Evolutionary conservation across 2,329 filamentous ascomycete genomes (phyloP), one percentile per base, ranked within the genome.

Genomic region (Aspergillus fijiensis): DNA sequence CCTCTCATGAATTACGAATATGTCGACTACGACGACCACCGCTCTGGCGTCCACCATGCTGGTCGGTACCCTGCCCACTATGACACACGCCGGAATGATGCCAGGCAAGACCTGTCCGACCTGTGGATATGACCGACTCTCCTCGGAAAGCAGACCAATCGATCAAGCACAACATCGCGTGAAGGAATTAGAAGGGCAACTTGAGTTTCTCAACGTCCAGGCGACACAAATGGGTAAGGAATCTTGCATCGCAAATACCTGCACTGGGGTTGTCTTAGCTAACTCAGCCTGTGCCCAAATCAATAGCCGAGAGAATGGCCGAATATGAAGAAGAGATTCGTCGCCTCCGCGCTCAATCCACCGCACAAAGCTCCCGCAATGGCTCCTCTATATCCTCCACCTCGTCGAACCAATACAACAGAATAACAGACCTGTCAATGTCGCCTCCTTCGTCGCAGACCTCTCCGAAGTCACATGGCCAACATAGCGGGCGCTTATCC

Each of bases 261-360:
- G 29, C 31, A 33, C 5, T 50, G 11, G 47, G 33, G 5, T n/a
- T 42, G 50, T 21, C 50, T 21, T 3, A 10, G 25, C 52, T 55
- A 55, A 55, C 10, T 10, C 21, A 27, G 9, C 25, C 45, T 23
- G 19, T 19, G 21, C 45, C n/a, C 2, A 16, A 29, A 19, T 29
- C 19, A 16, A 3, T 11, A 84, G 83, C 81, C 52, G 80, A 82
- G 65, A 85, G 79, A 71, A 81, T 86, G 63, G 84, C 84, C 68
- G 83, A 87, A 71, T 87, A 87, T 72, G 85, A 88, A 77, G 84
- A 87, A 64, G 83, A 87, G 69, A 76, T 87, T 25, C 82, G 79
- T 57, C 77, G 76, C 55, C 76, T 87, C 33, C 75, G 74, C 69
- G 66, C 72, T 33, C 69, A 75, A 66, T 52, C 66, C 14, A 61